These are phyloP conservation scores for Pseudogymnoascus sp. DNA, from an alignment of 2,329 filamentous ascomycete genomes.

Conservation along the genomic window DNA sequence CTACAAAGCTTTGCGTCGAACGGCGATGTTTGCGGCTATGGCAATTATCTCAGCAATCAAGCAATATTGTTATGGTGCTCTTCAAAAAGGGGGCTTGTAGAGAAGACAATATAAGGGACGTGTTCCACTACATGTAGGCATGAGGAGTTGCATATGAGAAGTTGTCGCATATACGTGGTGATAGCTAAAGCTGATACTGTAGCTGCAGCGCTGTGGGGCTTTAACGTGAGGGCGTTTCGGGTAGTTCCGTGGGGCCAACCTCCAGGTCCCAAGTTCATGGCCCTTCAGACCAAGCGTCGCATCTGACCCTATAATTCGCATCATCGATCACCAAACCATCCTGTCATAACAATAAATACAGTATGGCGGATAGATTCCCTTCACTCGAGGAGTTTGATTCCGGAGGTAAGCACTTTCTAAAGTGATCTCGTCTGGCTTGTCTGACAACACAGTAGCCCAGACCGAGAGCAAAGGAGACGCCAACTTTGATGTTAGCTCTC, in stretches of 20 bases:
- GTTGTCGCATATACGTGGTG: conserved; percentile 4
- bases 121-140: conserved; percentile 1
- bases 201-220: conserved; percentile 5
- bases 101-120: neutral
- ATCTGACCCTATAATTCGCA: neutral
- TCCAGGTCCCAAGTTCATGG: conserved; percentile 9
- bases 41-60: conserved; percentile 6
- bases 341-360: conserved; percentile 17
- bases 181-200: conserved; percentile 7
- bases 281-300: neutral
- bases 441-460: conserved; percentile 48
- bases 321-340: conserved; percentile 5
- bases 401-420: conserved; percentile 32
- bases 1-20: conserved; percentile 4
- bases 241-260: conserved; percentile 5
- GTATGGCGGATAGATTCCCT: conserved; percentile 53
- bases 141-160: conserved; percentile 2
- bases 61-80: neutral
- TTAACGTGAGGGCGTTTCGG: conserved; percentile 1
- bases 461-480: conserved; percentile 51
- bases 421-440: neutral
- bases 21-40: neutral
- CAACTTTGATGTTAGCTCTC: conserved; percentile 45
- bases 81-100: neutral
- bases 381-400: conserved; percentile 53